Evolutionary conservation across 2,329 filamentous ascomycete genomes (phyloP).

Genomic region (Colletotrichum magnum): DNA sequence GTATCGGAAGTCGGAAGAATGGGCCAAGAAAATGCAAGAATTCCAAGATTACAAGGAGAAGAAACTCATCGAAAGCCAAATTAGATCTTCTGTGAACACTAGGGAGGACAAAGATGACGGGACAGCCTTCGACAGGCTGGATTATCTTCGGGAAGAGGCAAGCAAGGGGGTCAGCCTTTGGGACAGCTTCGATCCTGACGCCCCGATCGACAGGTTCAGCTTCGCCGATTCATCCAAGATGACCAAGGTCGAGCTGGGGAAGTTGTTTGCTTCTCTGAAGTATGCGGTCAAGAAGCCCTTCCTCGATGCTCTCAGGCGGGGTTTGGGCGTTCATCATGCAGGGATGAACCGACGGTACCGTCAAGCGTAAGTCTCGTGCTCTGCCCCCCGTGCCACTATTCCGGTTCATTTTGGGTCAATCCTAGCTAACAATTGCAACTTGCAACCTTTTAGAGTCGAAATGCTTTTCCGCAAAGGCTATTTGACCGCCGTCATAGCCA

Average conservation of each 20-base stretch:
- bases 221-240: conserved; percentile 76
- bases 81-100: neutral
- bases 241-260: conserved; percentile 70
- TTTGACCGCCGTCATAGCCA: conserved; percentile 79
- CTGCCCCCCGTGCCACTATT: conserved; percentile 32
- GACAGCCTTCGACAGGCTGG: conserved; percentile 63
- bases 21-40: conserved; percentile 70
- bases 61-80: conserved; percentile 47
- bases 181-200: conserved; percentile 77
- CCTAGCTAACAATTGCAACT: too few species aligned
- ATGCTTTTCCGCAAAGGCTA: conserved; percentile 82
- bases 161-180: conserved; percentile 68
- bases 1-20: conserved; percentile 61
- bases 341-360: conserved; percentile 85
- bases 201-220: conserved; percentile 73
- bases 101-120: conserved; percentile 47
- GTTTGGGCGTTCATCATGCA: conserved; percentile 83
- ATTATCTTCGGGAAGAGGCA: conserved; percentile 69
- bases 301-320: conserved; percentile 73
- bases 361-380: conserved; percentile 65
- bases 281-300: conserved; percentile 65
- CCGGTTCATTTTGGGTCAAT: neutral
- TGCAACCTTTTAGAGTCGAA: conserved; percentile 65
- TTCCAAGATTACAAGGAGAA: conserved; percentile 50
- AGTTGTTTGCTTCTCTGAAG: conserved; percentile 66